Evolutionary conservation across 257 asterid species (phyloP), one percentile per base, ranked within the genome.

Genomic region (Mentha longifolia): DNA sequence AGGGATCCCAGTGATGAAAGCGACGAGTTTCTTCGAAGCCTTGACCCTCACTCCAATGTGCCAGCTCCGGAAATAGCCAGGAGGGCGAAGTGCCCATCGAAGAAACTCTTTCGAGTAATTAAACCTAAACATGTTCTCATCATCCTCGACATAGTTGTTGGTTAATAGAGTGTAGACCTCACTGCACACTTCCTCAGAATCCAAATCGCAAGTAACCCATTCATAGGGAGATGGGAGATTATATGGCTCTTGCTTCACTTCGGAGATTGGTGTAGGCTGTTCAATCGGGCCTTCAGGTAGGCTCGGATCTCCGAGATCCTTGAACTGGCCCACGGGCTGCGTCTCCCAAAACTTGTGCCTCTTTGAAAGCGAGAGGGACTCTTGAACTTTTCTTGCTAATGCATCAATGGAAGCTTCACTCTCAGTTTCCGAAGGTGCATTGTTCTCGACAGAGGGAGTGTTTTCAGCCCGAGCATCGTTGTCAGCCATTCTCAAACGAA

Each of bases 291-390:
- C 98, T 80, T 92, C 98, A 10, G 92, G 85, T 43, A 92, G 82
- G 76, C 77, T 82, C 11, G 86, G 14, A 61, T 84, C 85, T 14
- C 95, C 96, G 6, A 88, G 86, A 79, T 92, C 98, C 84, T 84
- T 90, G 79, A 92, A 92, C 72, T 92, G 97, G 17, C 92, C 95
- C 37, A 92, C 98, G 2, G 97, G 98, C 47, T 92, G 98, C 10
- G 95, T 88, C 77, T 92, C 98, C 98, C 98, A 92, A 73, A 92
- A 92, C 65, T 84, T 92, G 56, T 92, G 98, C 77, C 76, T 76
- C 83, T 84, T 89, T 13, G 91, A 81, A 47, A 85, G 86, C 1
- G 97, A 85, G 45, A 85, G 85, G 22, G 97, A 85, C 74, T 87
- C 95, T 78, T 86, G 97, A 61, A 83, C 88, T 78, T 77, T 71